These are phyloP conservation scores for Cardiospermum halicacabum DNA, from an alignment of 345 rosid species.

Conservation along the genomic window DNA sequence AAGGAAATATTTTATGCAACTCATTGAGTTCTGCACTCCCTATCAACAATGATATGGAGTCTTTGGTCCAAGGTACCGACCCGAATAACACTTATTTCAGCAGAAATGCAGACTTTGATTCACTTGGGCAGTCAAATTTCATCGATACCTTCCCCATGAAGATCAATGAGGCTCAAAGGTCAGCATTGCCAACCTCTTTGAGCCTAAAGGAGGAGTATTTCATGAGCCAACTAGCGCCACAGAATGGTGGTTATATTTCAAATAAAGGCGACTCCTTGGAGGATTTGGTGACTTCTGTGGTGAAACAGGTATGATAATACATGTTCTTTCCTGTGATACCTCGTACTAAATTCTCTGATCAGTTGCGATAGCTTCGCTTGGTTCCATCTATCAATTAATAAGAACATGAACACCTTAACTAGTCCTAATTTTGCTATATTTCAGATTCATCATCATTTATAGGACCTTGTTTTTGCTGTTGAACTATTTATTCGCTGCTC, in stretches of 20 bases:
- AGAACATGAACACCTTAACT: neutral
- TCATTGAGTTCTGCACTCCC: slow-evolving; percentile 35
- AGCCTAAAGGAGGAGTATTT: slow-evolving; percentile 40
- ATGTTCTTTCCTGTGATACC: slow-evolving; percentile 14
- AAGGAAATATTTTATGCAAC: slow-evolving; percentile 21
- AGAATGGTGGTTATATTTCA: slow-evolving; percentile 36
- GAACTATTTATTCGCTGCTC: too few species aligned
- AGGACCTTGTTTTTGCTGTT: too few species aligned
- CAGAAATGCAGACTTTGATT: slow-evolving; percentile 35
- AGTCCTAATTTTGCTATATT: too few species aligned
- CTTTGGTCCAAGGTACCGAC: slow-evolving; percentile 32
- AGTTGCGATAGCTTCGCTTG: neutral
- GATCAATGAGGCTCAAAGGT: slow-evolving; percentile 29
- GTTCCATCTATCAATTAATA: neutral
- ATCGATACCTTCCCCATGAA: slow-evolving; percentile 32
- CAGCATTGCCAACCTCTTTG: slow-evolving; percentile 32
- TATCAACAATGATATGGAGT: slow-evolving; percentile 22
- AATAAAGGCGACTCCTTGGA: slow-evolving; percentile 59
- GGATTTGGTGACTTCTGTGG: slow-evolving; percentile 52
- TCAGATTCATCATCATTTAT: too few species aligned
- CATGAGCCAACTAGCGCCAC: slow-evolving; percentile 41
- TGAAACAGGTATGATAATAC: slow-evolving; percentile 46
- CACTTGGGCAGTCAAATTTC: slow-evolving; percentile 28
- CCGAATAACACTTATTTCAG: slow-evolving; percentile 28
- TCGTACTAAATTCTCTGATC: too few species aligned